Conservation (phyloP, 805 yeast species). For the Ogataea saltuana region DNA sequence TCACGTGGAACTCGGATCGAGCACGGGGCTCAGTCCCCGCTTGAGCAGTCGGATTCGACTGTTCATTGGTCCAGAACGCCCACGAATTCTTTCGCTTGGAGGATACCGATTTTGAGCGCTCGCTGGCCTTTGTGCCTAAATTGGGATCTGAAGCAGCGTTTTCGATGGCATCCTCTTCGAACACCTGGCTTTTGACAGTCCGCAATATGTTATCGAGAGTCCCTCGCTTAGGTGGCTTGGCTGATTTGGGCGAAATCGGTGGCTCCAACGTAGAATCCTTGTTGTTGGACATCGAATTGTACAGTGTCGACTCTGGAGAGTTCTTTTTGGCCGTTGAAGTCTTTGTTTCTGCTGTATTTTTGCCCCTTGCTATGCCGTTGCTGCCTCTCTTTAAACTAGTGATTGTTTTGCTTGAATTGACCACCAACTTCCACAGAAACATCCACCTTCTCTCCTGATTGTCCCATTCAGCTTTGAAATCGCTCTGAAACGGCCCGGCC, state of each 20-base stretch:
- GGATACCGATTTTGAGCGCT: neutral
- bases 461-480: neutral
- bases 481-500: neutral
- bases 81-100: slow-evolving; percentile 22
- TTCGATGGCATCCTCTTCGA: slow-evolving; percentile 18
- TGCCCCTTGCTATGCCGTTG: neutral
- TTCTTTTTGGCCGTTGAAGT: neutral
- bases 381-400: neutral
- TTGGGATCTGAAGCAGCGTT: slow-evolving; percentile 1
- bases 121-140: too few species aligned
- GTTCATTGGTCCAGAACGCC: slow-evolving; percentile 29
- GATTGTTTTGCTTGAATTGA: neutral
- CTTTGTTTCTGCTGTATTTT: neutral
- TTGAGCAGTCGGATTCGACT: neutral
- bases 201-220: slow-evolving; percentile 13
- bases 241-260: neutral
- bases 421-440: slow-evolving; percentile 1
- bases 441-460: neutral
- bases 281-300: slow-evolving; percentile 1
- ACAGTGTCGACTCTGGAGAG: neutral
- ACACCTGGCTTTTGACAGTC: slow-evolving; percentile 25
- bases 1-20: slow-evolving; percentile 4
- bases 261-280: neutral
- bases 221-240: slow-evolving; percentile 9
- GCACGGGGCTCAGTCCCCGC: neutral